Conservation (phyloP, 495 filamentous ascomycete genomes). For the Gamarada debralockiae region DNA sequence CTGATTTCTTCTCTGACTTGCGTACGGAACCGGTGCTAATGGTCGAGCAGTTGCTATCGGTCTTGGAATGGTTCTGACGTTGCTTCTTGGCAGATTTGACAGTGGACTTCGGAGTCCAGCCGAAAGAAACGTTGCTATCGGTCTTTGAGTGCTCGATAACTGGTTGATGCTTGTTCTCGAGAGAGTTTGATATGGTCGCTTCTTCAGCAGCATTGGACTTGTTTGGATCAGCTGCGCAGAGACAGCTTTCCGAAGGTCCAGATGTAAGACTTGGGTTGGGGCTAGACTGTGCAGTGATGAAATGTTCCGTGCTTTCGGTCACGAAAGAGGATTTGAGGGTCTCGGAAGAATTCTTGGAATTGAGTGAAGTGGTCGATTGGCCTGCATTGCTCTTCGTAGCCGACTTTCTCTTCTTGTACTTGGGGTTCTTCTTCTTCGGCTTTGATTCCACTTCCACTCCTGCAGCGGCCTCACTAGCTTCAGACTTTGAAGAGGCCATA, state of each 20-base stretch:
- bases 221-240: background rate
- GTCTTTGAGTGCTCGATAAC: too few relatives aligned
- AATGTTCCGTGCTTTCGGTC: slow-evolving; percentile 1
- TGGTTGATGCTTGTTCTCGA: background rate
- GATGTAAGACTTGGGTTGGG: slow-evolving; percentile 7
- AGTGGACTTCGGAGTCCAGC: too few relatives aligned
- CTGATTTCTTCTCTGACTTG: slow-evolving; percentile 11
- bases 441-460: background rate
- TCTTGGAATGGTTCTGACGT: slow-evolving; percentile 5
- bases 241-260: background rate
- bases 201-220: background rate
- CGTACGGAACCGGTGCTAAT: slow-evolving; percentile 5
- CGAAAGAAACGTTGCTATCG: too few relatives aligned
- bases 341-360: background rate
- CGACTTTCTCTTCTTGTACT: background rate
- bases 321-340: background rate
- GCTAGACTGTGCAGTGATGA: background rate
- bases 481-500: too few relatives aligned
- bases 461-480: too few relatives aligned
- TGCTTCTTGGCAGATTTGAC: background rate
- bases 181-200: background rate
- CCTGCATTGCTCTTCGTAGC: background rate
- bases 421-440: background rate
- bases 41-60: background rate
- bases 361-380: too few relatives aligned